Evolutionary conservation across 2,329 filamentous ascomycete species (phyloP).

Genomic region (Colletotrichum eremochloae): DNA sequence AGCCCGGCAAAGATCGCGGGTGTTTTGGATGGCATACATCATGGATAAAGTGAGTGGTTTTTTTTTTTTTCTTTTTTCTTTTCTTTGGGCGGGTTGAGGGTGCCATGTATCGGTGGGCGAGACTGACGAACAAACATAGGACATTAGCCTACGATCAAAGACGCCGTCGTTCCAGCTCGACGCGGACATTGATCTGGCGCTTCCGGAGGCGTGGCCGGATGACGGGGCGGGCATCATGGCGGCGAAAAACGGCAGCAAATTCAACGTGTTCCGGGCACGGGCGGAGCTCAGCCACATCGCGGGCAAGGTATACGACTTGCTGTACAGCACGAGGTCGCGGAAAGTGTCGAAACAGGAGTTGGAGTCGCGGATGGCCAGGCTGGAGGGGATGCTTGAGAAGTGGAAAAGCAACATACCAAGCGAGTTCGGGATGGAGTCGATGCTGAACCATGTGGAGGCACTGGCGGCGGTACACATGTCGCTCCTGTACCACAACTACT

Average conservation of each 20-base stretch:
- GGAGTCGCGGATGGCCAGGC: slow-evolving; percentile 46
- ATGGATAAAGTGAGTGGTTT: slow-evolving; percentile 54
- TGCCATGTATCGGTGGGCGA: too few species aligned
- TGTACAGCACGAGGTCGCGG: slow-evolving; percentile 47
- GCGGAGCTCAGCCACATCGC: slow-evolving; percentile 57
- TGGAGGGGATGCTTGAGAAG: slow-evolving; percentile 52
- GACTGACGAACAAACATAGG: slow-evolving; percentile 41
- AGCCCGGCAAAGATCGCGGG: slow-evolving; percentile 51
- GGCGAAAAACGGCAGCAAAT: slow-evolving; percentile 51
- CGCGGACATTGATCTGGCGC: slow-evolving; percentile 56
- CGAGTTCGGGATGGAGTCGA: slow-evolving; percentile 52
- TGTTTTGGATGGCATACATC: slow-evolving; percentile 59
- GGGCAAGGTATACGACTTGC: slow-evolving; percentile 56
- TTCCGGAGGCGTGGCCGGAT: slow-evolving; percentile 48
- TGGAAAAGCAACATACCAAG: slow-evolving; percentile 54
- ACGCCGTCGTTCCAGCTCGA: slow-evolving; percentile 57
- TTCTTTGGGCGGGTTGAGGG: not conserved
- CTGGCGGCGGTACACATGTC: slow-evolving; percentile 52
- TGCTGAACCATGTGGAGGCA: slow-evolving; percentile 43
- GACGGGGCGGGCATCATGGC: slow-evolving; percentile 53
- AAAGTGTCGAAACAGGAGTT: slow-evolving; percentile 50
- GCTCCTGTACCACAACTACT: slow-evolving; percentile 54
- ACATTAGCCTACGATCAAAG: slow-evolving; percentile 53
- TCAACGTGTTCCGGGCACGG: slow-evolving; percentile 56
- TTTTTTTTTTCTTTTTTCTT: not conserved